Percentiles rank a stretch among this genome's conserved stretches.
phyloP scores from a whole-genome alignment of 1,284 basidiomycete genomes.

The Meripilus lineatus region DNA sequence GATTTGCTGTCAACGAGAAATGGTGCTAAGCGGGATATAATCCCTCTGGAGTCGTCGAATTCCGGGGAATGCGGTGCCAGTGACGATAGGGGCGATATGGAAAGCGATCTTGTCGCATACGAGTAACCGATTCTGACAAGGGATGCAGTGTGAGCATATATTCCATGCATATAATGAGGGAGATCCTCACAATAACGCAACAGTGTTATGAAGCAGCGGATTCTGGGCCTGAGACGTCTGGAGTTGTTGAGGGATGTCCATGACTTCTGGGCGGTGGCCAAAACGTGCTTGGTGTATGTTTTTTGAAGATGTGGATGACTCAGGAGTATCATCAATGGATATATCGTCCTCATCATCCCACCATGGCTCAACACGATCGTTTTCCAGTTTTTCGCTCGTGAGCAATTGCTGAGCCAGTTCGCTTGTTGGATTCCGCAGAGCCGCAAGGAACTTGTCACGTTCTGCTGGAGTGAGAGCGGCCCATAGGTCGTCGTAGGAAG shows the following conservation, averaged over 20 bases:
- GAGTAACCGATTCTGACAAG: conserved; percentile 70
- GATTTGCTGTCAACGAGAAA: conserved; percentile 59
- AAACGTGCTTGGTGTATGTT: conserved; percentile 19
- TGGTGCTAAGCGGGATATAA: conserved; percentile 50
- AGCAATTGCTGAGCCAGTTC: conserved; percentile 54
- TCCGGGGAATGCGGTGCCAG: conserved; percentile 36
- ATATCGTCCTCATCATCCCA: conserved; percentile 18
- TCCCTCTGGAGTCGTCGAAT: conserved; percentile 36
- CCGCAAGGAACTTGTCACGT: conserved; percentile 51
- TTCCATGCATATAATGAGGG: neutral
- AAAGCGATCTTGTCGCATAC: conserved; percentile 56
- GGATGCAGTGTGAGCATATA: conserved; percentile 6
- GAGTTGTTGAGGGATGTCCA: conserved; percentile 46
- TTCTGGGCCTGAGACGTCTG: conserved; percentile 31
- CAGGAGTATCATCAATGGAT: conserved; percentile 1
- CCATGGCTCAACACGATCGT: conserved; percentile 24
- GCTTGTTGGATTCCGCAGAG: conserved; percentile 54
- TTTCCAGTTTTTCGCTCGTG: conserved; percentile 46
- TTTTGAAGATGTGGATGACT: conserved; percentile 9
- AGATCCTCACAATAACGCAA: conserved; percentile 56
- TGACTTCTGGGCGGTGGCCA: conserved; percentile 39
- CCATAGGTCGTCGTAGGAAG: conserved; percentile 59
- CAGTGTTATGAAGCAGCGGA: conserved; percentile 61
- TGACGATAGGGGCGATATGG: too few species aligned
- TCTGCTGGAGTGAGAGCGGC: conserved; percentile 52